Evolutionary conservation across 2,329 filamentous ascomycete genomes (phyloP), one percentile per base, ranked within the genome.

Genomic region (Ceratocystiopsis minuta): DNA sequence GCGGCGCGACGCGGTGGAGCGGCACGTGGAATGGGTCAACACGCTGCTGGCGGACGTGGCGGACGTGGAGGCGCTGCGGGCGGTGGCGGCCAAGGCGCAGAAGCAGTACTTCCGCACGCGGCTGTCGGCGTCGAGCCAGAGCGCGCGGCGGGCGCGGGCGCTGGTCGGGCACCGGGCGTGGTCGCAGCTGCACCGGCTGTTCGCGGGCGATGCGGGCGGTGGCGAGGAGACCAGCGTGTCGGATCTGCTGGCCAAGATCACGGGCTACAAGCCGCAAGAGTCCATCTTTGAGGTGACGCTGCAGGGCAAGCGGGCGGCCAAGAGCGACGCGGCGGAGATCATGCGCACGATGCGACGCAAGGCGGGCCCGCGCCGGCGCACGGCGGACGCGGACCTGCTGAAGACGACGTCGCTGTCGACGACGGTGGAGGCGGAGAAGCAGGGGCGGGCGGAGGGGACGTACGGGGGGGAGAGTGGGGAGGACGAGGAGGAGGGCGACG

Each of bases 261-360:
- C 84, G 52, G 80, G 80, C 2, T 98, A 90, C 62, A 75, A 84
- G 51, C 90, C 92, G 0, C 69, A 78, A 36, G 90, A 98, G 60
- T 96, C 88, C 0, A 84, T 98, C n/a, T 98, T 98, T 52, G 90
- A 98, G 59, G 78, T 95, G 48, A 81, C 82, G 7, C 49, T 53
- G 13, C 75, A 79, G 50, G 72, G 78, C 46, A 80, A 77, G 34
- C 79, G 81, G 49, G 67, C 60, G 3, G 67, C 65, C 2, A 66
- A 65, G 34, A 67, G 62, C 39, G 76, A 80, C 54, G 78, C 80
- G 7, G 80, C 78, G 2, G 79, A 85, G 46, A 66, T 88, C 31
- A 84, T 90, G 74, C 77, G 75, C 51, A 70, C 76, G 38, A 70
- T 80, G 54, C 72, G 79, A 53, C 72, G 72, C 56, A 78, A 70